A percentile compares a stretch with the other conserved stretches of the same genome.
phyloP scores from a whole-genome alignment of 2,329 filamentous ascomycete genomes.

The Pseudocercospora crystallina region DNA sequence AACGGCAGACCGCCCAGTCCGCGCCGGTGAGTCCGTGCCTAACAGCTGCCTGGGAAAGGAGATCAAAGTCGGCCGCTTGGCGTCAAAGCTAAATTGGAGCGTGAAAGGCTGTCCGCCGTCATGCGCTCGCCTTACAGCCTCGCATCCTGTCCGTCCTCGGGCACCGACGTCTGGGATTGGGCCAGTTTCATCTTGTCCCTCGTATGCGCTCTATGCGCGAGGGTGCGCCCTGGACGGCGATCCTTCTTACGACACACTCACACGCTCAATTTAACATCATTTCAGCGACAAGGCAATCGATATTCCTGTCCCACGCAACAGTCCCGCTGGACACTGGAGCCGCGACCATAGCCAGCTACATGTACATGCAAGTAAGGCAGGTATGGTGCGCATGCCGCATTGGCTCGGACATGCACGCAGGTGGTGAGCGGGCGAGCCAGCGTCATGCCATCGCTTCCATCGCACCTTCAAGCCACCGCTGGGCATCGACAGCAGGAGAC shows the following conservation, averaged over 20 bases:
- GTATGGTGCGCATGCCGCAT: conserved; percentile 6
- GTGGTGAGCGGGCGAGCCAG: too few relatives aligned
- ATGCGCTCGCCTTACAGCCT: conserved; percentile 8
- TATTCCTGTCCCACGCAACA: conserved; percentile 7
- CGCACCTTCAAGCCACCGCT: conserved; percentile 11
- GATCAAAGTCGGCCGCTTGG: background rate
- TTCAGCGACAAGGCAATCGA: conserved; percentile 5
- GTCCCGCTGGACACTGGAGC: too few relatives aligned
- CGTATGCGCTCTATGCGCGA: background rate
- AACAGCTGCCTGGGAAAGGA: conserved; percentile 20
- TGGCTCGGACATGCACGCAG: conserved; percentile 8
- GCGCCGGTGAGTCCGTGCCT: conserved; percentile 18
- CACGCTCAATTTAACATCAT: background rate
- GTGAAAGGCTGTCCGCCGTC: conserved; percentile 1
- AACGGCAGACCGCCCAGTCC: conserved; percentile 20
- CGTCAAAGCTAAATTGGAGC: background rate
- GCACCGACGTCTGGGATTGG: conserved; percentile 1
- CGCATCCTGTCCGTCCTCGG: conserved; percentile 11
- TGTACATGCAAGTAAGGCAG: background rate
- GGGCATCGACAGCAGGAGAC: background rate
- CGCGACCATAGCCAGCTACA: too few relatives aligned
- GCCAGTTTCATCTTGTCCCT: conserved; percentile 6
- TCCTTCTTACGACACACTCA: background rate
- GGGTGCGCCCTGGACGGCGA: conserved; percentile 4
- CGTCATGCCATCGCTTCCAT: background rate